These are phyloP conservation scores for Bombardia bombarda DNA, from an alignment of 495 filamentous ascomycete species.

Conservation along the genomic window DNA sequence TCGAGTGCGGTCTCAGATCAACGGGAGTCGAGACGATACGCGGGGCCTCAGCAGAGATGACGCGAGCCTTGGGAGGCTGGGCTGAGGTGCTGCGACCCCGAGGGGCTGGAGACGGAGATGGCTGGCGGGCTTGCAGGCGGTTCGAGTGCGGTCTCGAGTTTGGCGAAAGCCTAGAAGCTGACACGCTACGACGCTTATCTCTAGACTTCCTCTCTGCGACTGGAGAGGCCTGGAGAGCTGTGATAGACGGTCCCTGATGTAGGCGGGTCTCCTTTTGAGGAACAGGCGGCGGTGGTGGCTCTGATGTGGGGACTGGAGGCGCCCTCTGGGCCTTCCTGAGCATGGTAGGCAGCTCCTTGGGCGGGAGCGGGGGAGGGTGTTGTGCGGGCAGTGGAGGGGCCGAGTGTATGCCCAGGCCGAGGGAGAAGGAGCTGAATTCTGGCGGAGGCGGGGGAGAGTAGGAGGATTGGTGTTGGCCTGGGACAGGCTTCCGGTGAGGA, in stretches of 20 bases:
- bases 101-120: conserved; percentile 19
- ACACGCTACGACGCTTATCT: too few species aligned
- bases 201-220: conserved; percentile 1
- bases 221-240: not conserved
- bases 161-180: too few species aligned
- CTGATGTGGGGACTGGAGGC: not conserved
- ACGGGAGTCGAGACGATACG: conserved; percentile 19
- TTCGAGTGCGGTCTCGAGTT: conserved; percentile 20
- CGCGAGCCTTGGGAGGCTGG: conserved; percentile 20
- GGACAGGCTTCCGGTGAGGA: conserved; percentile 12
- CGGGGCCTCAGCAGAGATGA: conserved; percentile 13
- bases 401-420: not conserved
- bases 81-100: conserved; percentile 33
- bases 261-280: not conserved
- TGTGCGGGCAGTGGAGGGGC: not conserved
- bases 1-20: conserved; percentile 3
- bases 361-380: not conserved
- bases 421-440: too few species aligned
- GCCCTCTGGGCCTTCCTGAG: not conserved
- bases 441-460: too few species aligned
- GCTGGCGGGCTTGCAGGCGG: conserved; percentile 15
- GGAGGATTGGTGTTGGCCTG: too few species aligned
- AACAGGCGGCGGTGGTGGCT: not conserved
- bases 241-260: too few species aligned
- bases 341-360: not conserved